phyloP scores from a whole-genome alignment of 202 grass and related monocot genomes.

The Brachypodium distachyon region DNA sequence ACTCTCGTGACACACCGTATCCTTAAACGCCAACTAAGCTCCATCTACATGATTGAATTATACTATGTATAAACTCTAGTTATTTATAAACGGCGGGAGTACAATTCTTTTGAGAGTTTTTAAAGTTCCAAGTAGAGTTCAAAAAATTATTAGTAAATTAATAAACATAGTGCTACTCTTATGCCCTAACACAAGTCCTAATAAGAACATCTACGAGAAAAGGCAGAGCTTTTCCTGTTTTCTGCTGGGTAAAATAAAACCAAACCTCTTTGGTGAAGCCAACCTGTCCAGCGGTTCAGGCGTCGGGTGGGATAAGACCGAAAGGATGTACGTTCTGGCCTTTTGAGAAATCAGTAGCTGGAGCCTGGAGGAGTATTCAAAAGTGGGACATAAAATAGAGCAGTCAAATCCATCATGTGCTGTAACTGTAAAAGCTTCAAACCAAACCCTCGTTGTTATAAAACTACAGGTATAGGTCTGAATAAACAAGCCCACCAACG shows the following conservation, averaged over 20 bases:
- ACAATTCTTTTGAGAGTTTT: too few relatives aligned
- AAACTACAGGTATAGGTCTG: slow-evolving; percentile 13
- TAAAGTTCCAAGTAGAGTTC: neutral
- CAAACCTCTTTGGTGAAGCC: neutral
- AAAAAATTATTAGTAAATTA: too few relatives aligned
- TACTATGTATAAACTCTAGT: too few relatives aligned
- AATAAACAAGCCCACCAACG: slow-evolving; percentile 18
- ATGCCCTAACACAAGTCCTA: too few relatives aligned
- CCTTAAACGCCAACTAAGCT: too few relatives aligned
- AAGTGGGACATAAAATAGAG: slow-evolving; percentile 15
- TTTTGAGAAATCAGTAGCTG: neutral
- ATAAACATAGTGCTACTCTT: neutral
- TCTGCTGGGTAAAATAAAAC: neutral
- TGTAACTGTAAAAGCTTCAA: slow-evolving; percentile 26
- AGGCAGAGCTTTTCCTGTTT: neutral
- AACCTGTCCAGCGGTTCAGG: neutral
- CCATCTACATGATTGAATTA: too few relatives aligned
- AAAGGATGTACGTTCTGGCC: neutral
- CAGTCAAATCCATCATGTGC: slow-evolving; percentile 29
- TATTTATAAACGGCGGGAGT: too few relatives aligned
- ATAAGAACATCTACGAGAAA: too few relatives aligned
- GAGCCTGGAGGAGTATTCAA: slow-evolving; percentile 12
- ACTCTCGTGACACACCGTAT: too few relatives aligned
- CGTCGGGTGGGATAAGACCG: neutral
- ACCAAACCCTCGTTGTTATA: slow-evolving; percentile 24